These are phyloP conservation scores for Eremochloa ophiuroides DNA, from an alignment of 176 grass and related monocot species.

Conservation along the genomic window DNA sequence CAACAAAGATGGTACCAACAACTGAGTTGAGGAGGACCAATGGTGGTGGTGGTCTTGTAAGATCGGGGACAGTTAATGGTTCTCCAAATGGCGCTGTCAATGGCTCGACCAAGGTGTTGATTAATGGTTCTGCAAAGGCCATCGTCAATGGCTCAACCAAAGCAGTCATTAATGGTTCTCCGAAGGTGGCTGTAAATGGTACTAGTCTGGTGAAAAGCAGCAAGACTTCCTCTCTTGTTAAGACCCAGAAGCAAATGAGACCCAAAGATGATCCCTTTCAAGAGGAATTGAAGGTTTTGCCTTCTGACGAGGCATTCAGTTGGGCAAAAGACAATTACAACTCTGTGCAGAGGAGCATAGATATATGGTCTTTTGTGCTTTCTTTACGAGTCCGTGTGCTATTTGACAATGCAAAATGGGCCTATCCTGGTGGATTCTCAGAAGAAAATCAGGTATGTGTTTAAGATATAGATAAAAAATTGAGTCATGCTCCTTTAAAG, in stretches of 20 bases:
- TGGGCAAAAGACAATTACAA: constrained; percentile 94
- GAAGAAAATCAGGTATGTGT: constrained; percentile 79
- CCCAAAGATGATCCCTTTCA: constrained; percentile 39
- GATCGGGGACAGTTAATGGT: constrained; percentile 38
- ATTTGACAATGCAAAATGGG: constrained; percentile 93
- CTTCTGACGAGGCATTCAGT: constrained; percentile 92
- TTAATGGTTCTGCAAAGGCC: constrained; percentile 29
- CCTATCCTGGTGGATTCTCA: constrained; percentile 72
- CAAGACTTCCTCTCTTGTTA: constrained; percentile 50
- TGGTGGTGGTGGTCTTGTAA: constrained; percentile 23
- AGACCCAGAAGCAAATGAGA: constrained; percentile 40
- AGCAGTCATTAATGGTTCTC: constrained; percentile 19
- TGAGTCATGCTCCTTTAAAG: background rate
- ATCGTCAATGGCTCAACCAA: constrained; percentile 37
- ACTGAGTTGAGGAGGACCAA: constrained; percentile 50
- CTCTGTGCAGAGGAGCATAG: constrained; percentile 66
- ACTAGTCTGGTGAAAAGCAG: constrained; percentile 68
- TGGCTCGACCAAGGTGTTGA: background rate
- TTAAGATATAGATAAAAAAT: constrained; percentile 8
- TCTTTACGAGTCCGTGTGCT: constrained; percentile 69
- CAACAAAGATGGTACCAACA: constrained; percentile 79
- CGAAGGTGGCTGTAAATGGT: constrained; percentile 42
- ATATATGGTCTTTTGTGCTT: constrained; percentile 96
- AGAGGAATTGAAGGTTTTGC: constrained; percentile 82
- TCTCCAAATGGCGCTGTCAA: constrained; percentile 32